Conservation (phyloP, 768 basidiomycete genomes). For the Boletus eberwhitei region DNA sequence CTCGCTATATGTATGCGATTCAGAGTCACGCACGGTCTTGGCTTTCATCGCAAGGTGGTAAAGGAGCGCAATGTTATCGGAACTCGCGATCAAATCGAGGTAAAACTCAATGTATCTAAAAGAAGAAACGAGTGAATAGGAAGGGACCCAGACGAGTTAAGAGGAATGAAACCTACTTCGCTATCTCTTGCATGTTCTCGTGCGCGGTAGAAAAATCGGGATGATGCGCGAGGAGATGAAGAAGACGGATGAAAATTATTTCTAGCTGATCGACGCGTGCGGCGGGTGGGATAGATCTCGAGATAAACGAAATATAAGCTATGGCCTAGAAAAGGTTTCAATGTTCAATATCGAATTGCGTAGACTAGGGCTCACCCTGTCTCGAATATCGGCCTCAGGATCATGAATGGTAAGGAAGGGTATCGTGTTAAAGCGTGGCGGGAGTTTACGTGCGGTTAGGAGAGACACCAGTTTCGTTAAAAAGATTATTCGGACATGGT, state of each 20-base stretch:
- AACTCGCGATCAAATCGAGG: conserved; percentile 67
- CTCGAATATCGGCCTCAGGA: conserved; percentile 78
- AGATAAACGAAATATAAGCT: conserved; percentile 51
- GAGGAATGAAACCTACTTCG: conserved; percentile 53
- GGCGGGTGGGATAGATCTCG: conserved; percentile 47
- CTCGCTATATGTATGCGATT: conserved; percentile 65
- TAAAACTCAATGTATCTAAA: conserved; percentile 86
- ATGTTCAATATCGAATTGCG: background rate
- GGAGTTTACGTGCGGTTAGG: conserved; percentile 61
- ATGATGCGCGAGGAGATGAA: conserved; percentile 90
- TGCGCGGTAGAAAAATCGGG: conserved; percentile 77
- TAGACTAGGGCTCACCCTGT: conserved; percentile 43
- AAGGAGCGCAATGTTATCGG: conserved; percentile 83
- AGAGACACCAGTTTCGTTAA: conserved; percentile 68
- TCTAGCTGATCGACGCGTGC: conserved; percentile 70
- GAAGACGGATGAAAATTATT: conserved; percentile 76
- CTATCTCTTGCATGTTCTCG: conserved; percentile 72
- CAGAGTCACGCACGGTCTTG: conserved; percentile 84
- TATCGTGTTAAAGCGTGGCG: conserved; percentile 73
- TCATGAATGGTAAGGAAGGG: conserved; percentile 90
- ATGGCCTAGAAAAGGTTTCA: conserved; percentile 42
- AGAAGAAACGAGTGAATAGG: background rate
- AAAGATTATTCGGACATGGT: conserved; percentile 78
- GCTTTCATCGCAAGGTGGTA: conserved; percentile 77
- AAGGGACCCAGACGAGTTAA: background rate